Percentiles rank a stretch among this genome's conserved stretches.
These are phyloP conservation scores for Cystoderma amianthinum DNA, from an alignment of 768 basidiomycete species.

Conservation along the genomic window DNA sequence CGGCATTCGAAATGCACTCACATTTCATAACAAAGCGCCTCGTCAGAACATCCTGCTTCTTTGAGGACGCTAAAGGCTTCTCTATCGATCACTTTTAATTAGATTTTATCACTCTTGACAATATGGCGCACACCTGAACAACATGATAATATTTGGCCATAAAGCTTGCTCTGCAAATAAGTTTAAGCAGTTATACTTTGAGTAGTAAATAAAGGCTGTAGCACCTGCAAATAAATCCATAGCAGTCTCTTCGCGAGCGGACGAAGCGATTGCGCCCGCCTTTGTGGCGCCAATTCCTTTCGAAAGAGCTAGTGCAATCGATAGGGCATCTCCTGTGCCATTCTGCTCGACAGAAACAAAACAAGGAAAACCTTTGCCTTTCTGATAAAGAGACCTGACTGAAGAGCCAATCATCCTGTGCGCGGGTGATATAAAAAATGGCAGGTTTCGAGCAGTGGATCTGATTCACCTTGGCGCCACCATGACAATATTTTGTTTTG, in stretches of 20 bases:
- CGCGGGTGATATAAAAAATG: constrained; percentile 1
- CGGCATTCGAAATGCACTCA: constrained; percentile 13
- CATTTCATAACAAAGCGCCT: constrained; percentile 64
- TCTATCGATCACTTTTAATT: too few species aligned
- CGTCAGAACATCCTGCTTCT: constrained; percentile 60
- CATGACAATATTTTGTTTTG: constrained; percentile 56
- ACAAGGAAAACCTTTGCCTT: constrained; percentile 56
- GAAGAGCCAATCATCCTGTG: constrained; percentile 62
- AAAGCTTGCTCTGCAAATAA: constrained; percentile 42
- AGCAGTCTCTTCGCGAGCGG: constrained; percentile 53
- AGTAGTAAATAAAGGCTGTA: constrained; percentile 1
- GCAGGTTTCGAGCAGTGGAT: too few species aligned
- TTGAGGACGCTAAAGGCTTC: constrained; percentile 57
- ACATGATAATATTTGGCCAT: constrained; percentile 62
- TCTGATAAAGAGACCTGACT: constrained; percentile 53
- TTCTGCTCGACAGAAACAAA: constrained; percentile 62
- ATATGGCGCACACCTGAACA: constrained; percentile 36
- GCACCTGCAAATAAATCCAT: constrained; percentile 56
- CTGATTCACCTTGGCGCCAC: constrained; percentile 54
- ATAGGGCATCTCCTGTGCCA: constrained; percentile 40
- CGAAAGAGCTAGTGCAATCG: constrained; percentile 44
- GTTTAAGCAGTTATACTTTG: neutral
- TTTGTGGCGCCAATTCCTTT: constrained; percentile 56
- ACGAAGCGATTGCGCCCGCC: constrained; percentile 57
- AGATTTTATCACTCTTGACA: too few species aligned